Evolutionary conservation across 2,329 filamentous ascomycete species (phyloP).

Genomic region (Leptographium wingfieldii): DNA sequence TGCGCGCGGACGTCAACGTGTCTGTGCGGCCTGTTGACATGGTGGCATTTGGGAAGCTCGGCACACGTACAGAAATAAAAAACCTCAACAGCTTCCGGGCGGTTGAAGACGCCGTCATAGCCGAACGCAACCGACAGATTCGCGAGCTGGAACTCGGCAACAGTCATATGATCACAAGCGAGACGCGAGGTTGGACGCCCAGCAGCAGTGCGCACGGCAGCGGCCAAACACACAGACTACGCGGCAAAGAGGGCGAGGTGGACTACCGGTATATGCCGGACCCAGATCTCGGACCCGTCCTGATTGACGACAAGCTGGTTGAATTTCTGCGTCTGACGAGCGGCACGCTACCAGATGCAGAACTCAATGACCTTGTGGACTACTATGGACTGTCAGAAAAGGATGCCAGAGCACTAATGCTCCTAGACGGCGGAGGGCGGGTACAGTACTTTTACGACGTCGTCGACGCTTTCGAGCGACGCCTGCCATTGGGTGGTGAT

Average conservation of each 20-base stretch:
- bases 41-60: conserved; percentile 32
- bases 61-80: conserved; percentile 92
- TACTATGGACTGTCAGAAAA: conserved; percentile 61
- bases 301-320: conserved; percentile 61
- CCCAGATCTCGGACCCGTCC: conserved; percentile 70
- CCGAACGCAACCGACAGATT: conserved; percentile 85
- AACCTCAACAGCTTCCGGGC: conserved; percentile 92
- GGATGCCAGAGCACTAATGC: conserved; percentile 70
- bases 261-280: conserved; percentile 99
- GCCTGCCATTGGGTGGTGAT: background rate
- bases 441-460: conserved; percentile 72
- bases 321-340: conserved; percentile 48
- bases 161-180: conserved; percentile 47
- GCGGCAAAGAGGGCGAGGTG: conserved; percentile 92
- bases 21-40: conserved; percentile 57
- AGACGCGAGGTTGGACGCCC: conserved; percentile 87
- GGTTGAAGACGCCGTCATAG: conserved; percentile 85
- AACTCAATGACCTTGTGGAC: conserved; percentile 48
- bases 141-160: conserved; percentile 63
- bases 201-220: conserved; percentile 35
- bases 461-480: conserved; percentile 31
- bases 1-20: conserved; percentile 92
- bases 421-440: conserved; percentile 64
- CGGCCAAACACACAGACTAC: conserved; percentile 65
- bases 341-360: conserved; percentile 59